These are phyloP conservation scores for Suhomyces maxii DNA, from an alignment of 1,139 yeast species.

Conservation along the genomic window DNA sequence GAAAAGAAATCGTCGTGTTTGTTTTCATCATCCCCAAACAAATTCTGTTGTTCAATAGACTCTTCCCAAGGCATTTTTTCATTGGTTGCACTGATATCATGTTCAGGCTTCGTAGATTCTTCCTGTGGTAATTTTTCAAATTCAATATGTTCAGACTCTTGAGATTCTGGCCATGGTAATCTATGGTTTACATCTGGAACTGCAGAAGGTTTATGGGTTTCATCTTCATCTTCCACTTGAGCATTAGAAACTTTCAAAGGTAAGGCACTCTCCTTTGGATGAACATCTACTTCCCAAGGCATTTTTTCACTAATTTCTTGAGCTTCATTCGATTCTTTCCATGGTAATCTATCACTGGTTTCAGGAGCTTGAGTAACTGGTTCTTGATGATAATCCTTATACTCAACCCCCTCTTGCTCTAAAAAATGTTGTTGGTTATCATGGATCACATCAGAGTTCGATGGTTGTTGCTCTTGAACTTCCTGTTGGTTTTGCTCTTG, in stretches of 20 bases:
- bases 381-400: neutral
- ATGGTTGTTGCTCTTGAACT: too few species aligned
- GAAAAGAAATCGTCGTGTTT: neutral
- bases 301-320: neutral
- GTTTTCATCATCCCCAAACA: neutral
- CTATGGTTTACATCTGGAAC: neutral
- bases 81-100: neutral
- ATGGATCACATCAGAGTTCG: neutral
- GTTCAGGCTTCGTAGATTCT: neutral
- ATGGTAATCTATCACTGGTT: slow-evolving; percentile 6
- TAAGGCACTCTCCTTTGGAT: too few species aligned
- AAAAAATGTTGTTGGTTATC: neutral
- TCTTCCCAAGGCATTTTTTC: slow-evolving; percentile 9
- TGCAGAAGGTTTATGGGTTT: neutral
- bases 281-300: slow-evolving; percentile 7
- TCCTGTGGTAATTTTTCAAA: slow-evolving; percentile 13
- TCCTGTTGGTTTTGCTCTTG: neutral
- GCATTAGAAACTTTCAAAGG: neutral
- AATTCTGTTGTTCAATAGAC: neutral
- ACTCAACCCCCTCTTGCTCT: neutral
- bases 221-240: neutral
- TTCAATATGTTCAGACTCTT: neutral
- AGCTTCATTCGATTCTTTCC: slow-evolving; percentile 6
- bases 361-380: too few species aligned
- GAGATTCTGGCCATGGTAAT: slow-evolving; percentile 5